Conservation (phyloP, 768 basidiomycete genomes). For the Clavulina sp. region DNA sequence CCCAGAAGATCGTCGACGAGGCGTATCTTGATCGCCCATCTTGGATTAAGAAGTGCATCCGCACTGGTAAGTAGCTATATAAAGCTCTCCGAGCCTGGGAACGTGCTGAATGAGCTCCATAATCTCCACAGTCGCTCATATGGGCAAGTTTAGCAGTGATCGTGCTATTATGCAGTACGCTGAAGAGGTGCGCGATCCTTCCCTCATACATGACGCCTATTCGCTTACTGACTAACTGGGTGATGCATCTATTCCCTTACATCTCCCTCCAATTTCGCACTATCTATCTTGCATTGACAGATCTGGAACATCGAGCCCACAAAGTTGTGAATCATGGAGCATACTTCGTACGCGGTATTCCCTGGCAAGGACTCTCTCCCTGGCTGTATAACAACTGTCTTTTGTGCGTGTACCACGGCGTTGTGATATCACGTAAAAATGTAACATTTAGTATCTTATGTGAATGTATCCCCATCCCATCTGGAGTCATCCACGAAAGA, state of each 20-base stretch:
- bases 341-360: not conserved
- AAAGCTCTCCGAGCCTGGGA: not conserved
- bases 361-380: too few relatives aligned
- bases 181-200: conserved; percentile 29
- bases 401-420: not conserved
- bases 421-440: not conserved
- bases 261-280: too few relatives aligned
- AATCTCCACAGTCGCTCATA: conserved; percentile 25
- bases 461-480: not conserved
- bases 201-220: not conserved
- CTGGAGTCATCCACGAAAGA: too few relatives aligned
- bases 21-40: conserved; percentile 67
- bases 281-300: too few relatives aligned
- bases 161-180: conserved; percentile 85
- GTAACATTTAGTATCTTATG: not conserved
- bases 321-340: not conserved
- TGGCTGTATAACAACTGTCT: too few relatives aligned
- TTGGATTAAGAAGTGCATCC: conserved; percentile 86
- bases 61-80: conserved; percentile 55
- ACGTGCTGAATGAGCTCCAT: not conserved
- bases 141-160: conserved; percentile 96
- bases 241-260: not conserved
- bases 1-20: conserved; percentile 73
- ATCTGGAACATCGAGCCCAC: conserved; percentile 2
- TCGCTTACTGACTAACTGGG: not conserved